Base-by-base conservation (phyloP, 139 green algal species). In the Yamagishiella unicocca region DNA sequence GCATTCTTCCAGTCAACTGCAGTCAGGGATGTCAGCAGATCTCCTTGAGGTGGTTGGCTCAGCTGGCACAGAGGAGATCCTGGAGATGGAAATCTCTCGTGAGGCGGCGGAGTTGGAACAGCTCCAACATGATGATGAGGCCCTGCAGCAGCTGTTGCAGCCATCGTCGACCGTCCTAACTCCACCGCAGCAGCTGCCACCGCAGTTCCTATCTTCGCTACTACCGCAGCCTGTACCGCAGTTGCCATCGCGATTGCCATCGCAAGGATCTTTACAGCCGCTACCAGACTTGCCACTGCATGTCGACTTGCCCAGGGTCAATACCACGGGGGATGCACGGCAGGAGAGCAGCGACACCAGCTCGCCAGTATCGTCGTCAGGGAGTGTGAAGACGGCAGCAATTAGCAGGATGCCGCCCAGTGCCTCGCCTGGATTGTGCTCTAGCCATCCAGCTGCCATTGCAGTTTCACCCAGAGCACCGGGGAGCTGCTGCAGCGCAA, bases 81-180 rank as follows among this genome's bases (percentile, higher is more conserved):
- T 74, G 66, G 66, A 74, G 33, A 31, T 74, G 37, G 70, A 78
- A 40, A 78, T 78, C 10, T 24, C 70, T 17, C 70, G 37, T 17
- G 70, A 53, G 24, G 70, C 70, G 2, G 70, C 38, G 17, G 70
- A 78, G 40, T 33, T 78, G 7, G 70, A 78, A 35, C 38, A 31
- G 70, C 40, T 78, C 21, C 70, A 33, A 33, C 70, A 54, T 9
- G 70, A 78, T 21, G 38, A 78, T 33, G 38, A 24, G 38, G 42
- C 12, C 33, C 33, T 55, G 7, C 33, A 12, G 38, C 37, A 58
- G 70, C 14, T 17, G 17, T 40, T 71, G 19, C 55, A 29, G 4
- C n/a, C 55, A 33, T 33, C 62, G 62, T 5, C 31, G 24, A 14
- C 66, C 1, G 45, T 29, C 37, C 19, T 74, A 29, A 27, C 58